Evolutionary conservation across 371 early-diverging fungal genomes (phyloP).

Genomic region (Mucor racemosus): DNA sequence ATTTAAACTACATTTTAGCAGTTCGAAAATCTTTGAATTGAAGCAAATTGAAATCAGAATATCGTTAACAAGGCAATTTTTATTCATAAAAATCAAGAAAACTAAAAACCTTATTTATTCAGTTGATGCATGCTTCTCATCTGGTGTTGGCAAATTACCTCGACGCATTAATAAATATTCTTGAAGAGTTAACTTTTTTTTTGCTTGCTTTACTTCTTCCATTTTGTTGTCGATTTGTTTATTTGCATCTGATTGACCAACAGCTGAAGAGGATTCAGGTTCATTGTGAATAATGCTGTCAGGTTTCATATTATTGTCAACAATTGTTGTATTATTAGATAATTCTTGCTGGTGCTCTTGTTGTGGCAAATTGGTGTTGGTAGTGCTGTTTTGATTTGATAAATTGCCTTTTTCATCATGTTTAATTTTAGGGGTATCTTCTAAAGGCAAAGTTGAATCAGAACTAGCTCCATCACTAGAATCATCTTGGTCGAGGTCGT

Average conservation of each 20-base stretch:
- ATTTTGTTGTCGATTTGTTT: not conserved
- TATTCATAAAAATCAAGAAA: not conserved
- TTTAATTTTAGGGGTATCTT: constrained; percentile 18
- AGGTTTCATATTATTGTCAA: not conserved
- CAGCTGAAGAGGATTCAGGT: not conserved
- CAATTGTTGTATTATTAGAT: too few relatives aligned
- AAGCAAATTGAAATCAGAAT: too few relatives aligned
- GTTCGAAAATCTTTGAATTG: too few relatives aligned
- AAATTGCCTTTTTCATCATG: not conserved
- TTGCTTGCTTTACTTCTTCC: not conserved
- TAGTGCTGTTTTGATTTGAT: not conserved
- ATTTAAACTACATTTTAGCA: too few relatives aligned
- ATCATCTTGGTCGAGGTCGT: not conserved
- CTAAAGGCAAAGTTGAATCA: constrained; percentile 37
- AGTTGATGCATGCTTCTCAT: constrained; percentile 17
- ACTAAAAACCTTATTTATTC: not conserved
- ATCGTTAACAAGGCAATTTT: not conserved
- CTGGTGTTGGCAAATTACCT: constrained; percentile 19
- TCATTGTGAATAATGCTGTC: not conserved
- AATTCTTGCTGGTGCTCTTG: not conserved
- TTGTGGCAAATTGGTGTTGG: not conserved
- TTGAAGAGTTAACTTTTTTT: constrained; percentile 39
- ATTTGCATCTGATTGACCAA: too few relatives aligned
- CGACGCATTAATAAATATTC: constrained; percentile 40
- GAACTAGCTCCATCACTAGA: constrained; percentile 36